Base-by-base conservation (phyloP, 2,329 filamentous ascomycete species). In the Colletotrichum tropicale region DNA sequence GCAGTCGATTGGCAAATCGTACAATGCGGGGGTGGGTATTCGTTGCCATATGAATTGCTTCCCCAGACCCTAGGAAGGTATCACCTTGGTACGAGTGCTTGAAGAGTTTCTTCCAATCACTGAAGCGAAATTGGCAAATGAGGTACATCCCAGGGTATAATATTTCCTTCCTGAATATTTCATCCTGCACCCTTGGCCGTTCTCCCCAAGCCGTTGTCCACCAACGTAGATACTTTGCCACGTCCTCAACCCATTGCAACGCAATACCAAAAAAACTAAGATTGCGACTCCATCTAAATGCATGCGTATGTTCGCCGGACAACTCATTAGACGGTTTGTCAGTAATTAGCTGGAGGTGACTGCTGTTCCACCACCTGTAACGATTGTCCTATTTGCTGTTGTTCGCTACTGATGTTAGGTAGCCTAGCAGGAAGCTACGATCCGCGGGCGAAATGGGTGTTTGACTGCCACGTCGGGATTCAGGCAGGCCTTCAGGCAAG, bases 371-470 rank as follows among this genome's bases (percentile, higher is more conserved):
- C 36, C 32, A 58, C 21, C 38, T 21, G 16, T 34, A 12, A 5
- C 13, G 8, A n/a, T 30, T 26, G 30, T 43, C 21, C 65, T 76
- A 76, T 32, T 76, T 76, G 15, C 30, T 81, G 58, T 80, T 85
- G 43, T 85, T 85, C 13, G 88, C 87, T 4, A 88, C 86, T 30
- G 87, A 87, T 77, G 95, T 91, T 80, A 98, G 85, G 81, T 95
- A 97, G 12, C 91, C 93, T 67, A 97, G 87, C 81, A 98, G 85
- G 80, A 97, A 97, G 18, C 89, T 93, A 81, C 94, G 93, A 79
- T 97, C 93, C 1, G 91, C 93, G 0, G 94, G 91, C 6, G 93
- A 94, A 60, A 92, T 91, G 15, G 90, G 87, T 36, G 88, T 87
- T 80, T 89, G 86, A 76, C 88, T 90, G 21, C 86, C 87, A 13